A percentile compares a stretch with the other conserved stretches of the same genome.
Evolutionary conservation across 441 rosid genomes (phyloP).

Genomic region (Gossypium trilobum): DNA sequence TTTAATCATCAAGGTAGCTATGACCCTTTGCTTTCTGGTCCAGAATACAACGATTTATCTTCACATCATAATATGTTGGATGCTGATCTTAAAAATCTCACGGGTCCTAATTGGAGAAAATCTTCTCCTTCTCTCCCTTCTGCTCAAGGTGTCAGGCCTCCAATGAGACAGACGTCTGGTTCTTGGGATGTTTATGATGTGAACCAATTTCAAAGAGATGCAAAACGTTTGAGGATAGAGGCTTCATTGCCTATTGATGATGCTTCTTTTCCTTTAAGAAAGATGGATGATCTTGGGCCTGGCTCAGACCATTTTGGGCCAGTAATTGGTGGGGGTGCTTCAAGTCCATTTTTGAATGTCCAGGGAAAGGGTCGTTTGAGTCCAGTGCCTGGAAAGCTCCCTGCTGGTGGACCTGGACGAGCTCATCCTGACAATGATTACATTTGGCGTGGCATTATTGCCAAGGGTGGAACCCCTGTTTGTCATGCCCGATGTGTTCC

Average conservation of each 20-base stretch:
- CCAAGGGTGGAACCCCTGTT: slow-evolving; percentile 72
- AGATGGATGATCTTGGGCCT: slow-evolving; percentile 42
- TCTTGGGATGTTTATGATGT: slow-evolving; percentile 77
- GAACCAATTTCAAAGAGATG: slow-evolving; percentile 44
- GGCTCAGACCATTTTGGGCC: slow-evolving; percentile 38
- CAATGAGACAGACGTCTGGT: slow-evolving; percentile 43
- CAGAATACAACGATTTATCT: slow-evolving; percentile 45
- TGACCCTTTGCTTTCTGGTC: slow-evolving; percentile 38
- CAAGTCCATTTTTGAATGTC: slow-evolving; percentile 27
- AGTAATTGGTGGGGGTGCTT: slow-evolving; percentile 30
- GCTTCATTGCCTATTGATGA: slow-evolving; percentile 36
- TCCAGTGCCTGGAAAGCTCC: slow-evolving; percentile 33
- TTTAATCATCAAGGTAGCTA: slow-evolving; percentile 24
- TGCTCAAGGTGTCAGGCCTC: slow-evolving; percentile 44
- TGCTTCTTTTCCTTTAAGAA: slow-evolving; percentile 37
- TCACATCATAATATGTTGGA: slow-evolving; percentile 25
- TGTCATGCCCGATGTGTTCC: slow-evolving; percentile 72
- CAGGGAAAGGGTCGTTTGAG: slow-evolving; percentile 39
- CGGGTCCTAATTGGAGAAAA: slow-evolving; percentile 56
- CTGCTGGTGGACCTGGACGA: slow-evolving; percentile 26
- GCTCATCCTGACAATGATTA: slow-evolving; percentile 37
- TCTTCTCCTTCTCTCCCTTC: slow-evolving; percentile 59
- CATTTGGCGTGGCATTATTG: slow-evolving; percentile 70
- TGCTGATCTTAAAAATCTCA: slow-evolving; percentile 23
- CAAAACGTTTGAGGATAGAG: slow-evolving; percentile 67